Evolutionary conservation across 164 flowering plant genomes (phyloP).

Genomic region (Vitis amurensis): DNA sequence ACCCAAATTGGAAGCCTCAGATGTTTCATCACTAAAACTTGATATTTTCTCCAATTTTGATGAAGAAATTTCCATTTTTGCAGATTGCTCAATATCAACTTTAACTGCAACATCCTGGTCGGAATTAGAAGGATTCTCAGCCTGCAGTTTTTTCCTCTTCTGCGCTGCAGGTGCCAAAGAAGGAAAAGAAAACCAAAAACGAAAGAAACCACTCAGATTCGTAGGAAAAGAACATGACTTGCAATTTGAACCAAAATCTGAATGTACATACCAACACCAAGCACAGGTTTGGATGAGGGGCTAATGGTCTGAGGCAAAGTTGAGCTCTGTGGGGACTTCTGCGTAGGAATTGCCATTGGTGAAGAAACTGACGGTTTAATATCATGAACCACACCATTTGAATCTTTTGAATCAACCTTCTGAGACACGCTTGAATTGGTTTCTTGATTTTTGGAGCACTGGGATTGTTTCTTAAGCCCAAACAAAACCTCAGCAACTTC

Average conservation of each 20-base stretch:
- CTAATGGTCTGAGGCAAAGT: neutral
- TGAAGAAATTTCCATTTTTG: slow-evolving; percentile 1
- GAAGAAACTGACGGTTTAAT: neutral
- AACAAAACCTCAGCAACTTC: slow-evolving; percentile 46
- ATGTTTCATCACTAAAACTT: neutral
- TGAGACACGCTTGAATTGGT: neutral
- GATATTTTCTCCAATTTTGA: neutral
- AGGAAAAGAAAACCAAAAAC: neutral
- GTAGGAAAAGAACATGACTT: no score
- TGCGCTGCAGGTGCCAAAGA: slow-evolving; percentile 2
- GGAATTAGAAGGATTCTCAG: neutral
- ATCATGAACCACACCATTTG: neutral
- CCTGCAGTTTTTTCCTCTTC: slow-evolving; percentile 10
- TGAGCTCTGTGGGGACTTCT: no score
- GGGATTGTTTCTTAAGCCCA: slow-evolving; percentile 39
- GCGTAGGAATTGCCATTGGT: neutral
- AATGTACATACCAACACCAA: neutral
- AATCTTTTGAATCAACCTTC: slow-evolving; percentile 7
- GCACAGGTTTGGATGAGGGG: neutral
- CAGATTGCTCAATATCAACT: slow-evolving; percentile 6
- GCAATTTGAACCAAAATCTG: no score
- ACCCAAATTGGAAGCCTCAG: neutral
- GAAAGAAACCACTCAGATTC: neutral
- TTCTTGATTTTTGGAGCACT: slow-evolving; percentile 15
- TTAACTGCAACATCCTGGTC: neutral